phyloP scores from a whole-genome alignment of 179 eudicot species.

The Heliamphora pulchella region DNA sequence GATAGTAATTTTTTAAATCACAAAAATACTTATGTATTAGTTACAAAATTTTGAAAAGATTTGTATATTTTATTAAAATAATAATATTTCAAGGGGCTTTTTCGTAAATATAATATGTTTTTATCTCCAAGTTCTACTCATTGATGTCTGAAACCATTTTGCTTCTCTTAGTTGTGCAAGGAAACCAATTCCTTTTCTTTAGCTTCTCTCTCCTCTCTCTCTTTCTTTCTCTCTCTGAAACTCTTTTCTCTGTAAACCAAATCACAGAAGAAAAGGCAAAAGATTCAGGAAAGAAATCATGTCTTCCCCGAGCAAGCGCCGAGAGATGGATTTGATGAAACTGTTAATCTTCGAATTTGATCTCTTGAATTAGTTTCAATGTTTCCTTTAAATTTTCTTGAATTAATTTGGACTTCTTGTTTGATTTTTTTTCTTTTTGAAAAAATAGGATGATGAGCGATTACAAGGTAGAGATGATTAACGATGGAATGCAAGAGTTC shows the following conservation, averaged over 20 bases:
- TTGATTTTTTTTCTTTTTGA: not conserved
- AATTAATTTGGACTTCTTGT: constrained; percentile 5
- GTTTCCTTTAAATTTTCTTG: not conserved
- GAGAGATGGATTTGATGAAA: constrained; percentile 57
- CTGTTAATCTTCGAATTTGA: constrained; percentile 28
- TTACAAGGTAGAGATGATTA: constrained; percentile 50
- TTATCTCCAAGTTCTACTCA: constrained; percentile 8
- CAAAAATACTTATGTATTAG: no score
- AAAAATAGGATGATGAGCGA: constrained; percentile 50
- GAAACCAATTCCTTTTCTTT: not conserved
- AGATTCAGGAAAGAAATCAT: constrained; percentile 13
- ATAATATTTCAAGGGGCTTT: not conserved
- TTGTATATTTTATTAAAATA: not conserved
- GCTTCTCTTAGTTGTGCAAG: constrained; percentile 14
- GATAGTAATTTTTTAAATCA: no score
- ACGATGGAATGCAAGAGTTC: constrained; percentile 47
- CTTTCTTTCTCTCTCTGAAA: not conserved
- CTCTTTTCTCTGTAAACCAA: not conserved
- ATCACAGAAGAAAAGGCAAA: not conserved
- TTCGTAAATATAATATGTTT: constrained; percentile 9
- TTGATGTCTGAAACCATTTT: constrained; percentile 14
- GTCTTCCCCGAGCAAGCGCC: constrained; percentile 57
- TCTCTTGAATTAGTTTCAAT: not conserved
- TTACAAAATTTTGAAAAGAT: constrained; percentile 4
- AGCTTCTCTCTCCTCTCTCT: not conserved